A percentile compares a stretch with the other conserved stretches of the same genome.
Conservation (phyloP, 257 asterid species). For the Jacaranda copaia region DNA sequence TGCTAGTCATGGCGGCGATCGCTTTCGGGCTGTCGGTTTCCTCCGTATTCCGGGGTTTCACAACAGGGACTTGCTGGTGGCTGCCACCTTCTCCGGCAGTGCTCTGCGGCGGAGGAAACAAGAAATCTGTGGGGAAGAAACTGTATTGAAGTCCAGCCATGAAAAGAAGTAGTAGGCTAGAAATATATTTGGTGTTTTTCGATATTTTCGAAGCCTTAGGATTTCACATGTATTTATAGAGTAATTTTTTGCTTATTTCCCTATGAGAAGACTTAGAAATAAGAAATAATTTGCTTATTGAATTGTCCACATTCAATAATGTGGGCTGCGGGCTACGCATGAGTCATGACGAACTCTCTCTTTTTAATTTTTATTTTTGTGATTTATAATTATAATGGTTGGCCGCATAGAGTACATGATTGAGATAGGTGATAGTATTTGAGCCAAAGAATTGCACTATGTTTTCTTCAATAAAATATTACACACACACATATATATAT, state of each 20-base stretch:
- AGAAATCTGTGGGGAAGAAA: constrained; percentile 67
- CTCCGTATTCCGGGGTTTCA: constrained; percentile 38
- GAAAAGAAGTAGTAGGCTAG: constrained; percentile 11
- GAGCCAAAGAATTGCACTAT: neutral
- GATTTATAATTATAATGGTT: neutral
- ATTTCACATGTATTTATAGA: constrained; percentile 26
- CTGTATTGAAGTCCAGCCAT: constrained; percentile 73
- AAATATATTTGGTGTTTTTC: neutral
- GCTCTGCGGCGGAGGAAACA: constrained; percentile 50
- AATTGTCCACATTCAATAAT: too few relatives aligned
- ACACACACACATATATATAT: too few relatives aligned
- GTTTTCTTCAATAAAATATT: neutral
- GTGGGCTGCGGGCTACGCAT: constrained; percentile 24
- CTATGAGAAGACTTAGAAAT: too few relatives aligned
- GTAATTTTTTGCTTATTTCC: neutral
- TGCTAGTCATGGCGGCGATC: constrained; percentile 32
- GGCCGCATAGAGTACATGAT: constrained; percentile 21
- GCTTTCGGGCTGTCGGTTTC: constrained; percentile 42
- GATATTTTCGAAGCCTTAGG: neutral
- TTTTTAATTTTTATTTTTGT: neutral
- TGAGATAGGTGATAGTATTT: constrained; percentile 12
- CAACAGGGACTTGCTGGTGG: constrained; percentile 41
- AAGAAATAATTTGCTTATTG: too few relatives aligned
- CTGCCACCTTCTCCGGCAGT: constrained; percentile 38
- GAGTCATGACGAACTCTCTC: constrained; percentile 25